Conservation (phyloP, 139 green algal genomes). For the Chara braunii region DNA sequence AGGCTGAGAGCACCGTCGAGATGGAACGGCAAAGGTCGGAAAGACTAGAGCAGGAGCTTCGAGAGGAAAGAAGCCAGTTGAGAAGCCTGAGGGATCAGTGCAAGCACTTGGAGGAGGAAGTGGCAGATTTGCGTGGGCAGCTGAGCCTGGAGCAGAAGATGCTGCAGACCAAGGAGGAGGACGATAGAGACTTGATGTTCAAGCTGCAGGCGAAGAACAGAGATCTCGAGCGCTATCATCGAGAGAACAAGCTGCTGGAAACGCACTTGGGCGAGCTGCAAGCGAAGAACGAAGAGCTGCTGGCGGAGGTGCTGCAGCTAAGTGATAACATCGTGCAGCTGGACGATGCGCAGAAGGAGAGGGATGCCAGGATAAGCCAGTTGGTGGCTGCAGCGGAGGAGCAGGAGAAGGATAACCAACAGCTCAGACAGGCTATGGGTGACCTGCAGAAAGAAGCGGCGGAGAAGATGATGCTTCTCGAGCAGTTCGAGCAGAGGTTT, state of each 20-base stretch:
- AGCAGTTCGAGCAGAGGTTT: slow-evolving; percentile 61
- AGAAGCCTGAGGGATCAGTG: not conserved
- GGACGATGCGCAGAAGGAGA: slow-evolving; percentile 41
- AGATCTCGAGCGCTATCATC: slow-evolving; percentile 9
- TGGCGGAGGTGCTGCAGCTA: slow-evolving; percentile 10
- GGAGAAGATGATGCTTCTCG: slow-evolving; percentile 52
- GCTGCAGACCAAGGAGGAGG: not conserved
- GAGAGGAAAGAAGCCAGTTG: not conserved
- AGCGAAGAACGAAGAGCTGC: not conserved
- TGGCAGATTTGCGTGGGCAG: not conserved
- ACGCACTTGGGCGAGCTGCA: not conserved
- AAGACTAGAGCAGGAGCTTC: not conserved
- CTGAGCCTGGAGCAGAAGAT: slow-evolving; percentile 1
- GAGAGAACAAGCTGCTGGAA: slow-evolving; percentile 20
- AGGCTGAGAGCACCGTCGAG: not conserved
- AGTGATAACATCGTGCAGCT: slow-evolving; percentile 12
- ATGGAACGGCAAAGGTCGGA: not conserved
- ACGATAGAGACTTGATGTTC: not conserved
- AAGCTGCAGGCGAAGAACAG: not conserved
- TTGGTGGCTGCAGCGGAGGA: not conserved
- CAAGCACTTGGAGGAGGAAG: slow-evolving; percentile 1
- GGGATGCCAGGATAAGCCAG: slow-evolving; percentile 6
- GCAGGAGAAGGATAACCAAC: slow-evolving; percentile 46
- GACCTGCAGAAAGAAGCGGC: slow-evolving; percentile 15
- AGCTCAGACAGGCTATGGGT: slow-evolving; percentile 41